A percentile compares a stretch with the other conserved stretches of the same genome.
Conservation (phyloP, 805 yeast genomes). For the Kazachstania martiniae region DNA sequence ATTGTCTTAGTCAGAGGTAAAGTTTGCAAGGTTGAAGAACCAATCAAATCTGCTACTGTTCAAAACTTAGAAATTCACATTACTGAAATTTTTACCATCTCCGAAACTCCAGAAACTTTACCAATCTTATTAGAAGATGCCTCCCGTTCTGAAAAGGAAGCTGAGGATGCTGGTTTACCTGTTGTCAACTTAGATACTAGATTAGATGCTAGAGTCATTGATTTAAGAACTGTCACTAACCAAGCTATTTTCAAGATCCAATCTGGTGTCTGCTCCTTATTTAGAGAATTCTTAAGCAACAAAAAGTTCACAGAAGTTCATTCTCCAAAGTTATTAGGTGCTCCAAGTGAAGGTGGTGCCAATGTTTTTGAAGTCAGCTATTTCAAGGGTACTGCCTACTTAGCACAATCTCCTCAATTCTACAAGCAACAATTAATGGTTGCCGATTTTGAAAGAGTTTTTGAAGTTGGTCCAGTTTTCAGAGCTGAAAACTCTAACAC, state of each 20-base stretch:
- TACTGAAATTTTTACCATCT: conserved; percentile 59
- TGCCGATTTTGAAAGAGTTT: conserved; percentile 93
- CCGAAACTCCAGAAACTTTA: conserved; percentile 83
- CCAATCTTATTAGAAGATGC: conserved; percentile 97
- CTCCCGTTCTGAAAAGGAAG: conserved; percentile 86
- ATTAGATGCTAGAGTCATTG: conserved; percentile 90
- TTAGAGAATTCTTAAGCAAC: conserved; percentile 71
- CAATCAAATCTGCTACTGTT: conserved; percentile 80
- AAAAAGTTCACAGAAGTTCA: conserved; percentile 82
- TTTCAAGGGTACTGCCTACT: conserved; percentile 76
- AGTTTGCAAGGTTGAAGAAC: conserved; percentile 75
- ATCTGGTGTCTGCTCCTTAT: conserved; percentile 77
- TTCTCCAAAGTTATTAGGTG: conserved; percentile 90
- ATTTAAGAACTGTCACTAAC: conserved; percentile 91
- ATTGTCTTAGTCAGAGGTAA: conserved; percentile 85
- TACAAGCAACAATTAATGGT: conserved; percentile 97
- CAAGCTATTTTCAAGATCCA: conserved; percentile 94
- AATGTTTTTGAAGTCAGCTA: conserved; percentile 90
- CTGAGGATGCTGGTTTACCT: conserved; percentile 84
- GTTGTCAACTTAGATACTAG: conserved; percentile 94
- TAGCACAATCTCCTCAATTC: conserved; percentile 97
- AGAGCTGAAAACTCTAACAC: conserved; percentile 99
- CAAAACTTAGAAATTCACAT: conserved; percentile 83
- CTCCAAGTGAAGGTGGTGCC: conserved; percentile 97
- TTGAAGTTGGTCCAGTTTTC: conserved; percentile 95